phyloP scores from a whole-genome alignment of 305 asterid species.

The Fraxinus baroniana region DNA sequence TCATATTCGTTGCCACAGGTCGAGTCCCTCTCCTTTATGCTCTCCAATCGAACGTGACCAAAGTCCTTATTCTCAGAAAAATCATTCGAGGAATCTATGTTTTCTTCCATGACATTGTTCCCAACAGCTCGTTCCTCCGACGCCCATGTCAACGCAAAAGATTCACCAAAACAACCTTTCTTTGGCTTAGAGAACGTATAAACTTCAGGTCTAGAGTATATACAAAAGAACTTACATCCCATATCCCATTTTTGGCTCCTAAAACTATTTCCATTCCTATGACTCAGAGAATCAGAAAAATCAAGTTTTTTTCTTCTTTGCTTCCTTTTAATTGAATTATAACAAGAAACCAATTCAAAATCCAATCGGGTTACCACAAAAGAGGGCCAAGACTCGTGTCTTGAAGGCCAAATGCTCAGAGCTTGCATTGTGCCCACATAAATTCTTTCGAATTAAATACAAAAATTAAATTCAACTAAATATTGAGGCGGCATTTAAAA shows the following conservation, averaged over 20 bases:
- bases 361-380: slow-evolving; percentile 43
- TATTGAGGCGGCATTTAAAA: slow-evolving; percentile 17
- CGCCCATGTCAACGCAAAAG: slow-evolving; percentile 50
- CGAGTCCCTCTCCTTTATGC: slow-evolving; percentile 14
- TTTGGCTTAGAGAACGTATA: slow-evolving; percentile 27
- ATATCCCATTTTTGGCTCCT: slow-evolving; percentile 28
- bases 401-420: slow-evolving; percentile 56
- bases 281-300: slow-evolving; percentile 27
- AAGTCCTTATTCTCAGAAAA: slow-evolving; percentile 24
- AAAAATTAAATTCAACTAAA: slow-evolving; percentile 17
- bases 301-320: slow-evolving; percentile 41
- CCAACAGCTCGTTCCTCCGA: slow-evolving; percentile 46
- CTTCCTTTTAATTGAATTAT: slow-evolving; percentile 32
- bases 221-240: slow-evolving; percentile 27
- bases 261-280: slow-evolving; percentile 19
- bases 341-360: slow-evolving; percentile 33
- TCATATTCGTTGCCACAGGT: background rate
- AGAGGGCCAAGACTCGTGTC: slow-evolving; percentile 40
- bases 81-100: slow-evolving; percentile 26
- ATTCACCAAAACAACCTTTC: slow-evolving; percentile 35
- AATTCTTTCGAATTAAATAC: slow-evolving; percentile 16
- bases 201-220: slow-evolving; percentile 7
- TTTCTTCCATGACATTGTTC: slow-evolving; percentile 26
- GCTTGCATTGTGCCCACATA: slow-evolving; percentile 60
- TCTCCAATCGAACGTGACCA: slow-evolving; percentile 18